Conservation (phyloP, 2,329 filamentous ascomycete species). For the Chaetomium sp. region DNA sequence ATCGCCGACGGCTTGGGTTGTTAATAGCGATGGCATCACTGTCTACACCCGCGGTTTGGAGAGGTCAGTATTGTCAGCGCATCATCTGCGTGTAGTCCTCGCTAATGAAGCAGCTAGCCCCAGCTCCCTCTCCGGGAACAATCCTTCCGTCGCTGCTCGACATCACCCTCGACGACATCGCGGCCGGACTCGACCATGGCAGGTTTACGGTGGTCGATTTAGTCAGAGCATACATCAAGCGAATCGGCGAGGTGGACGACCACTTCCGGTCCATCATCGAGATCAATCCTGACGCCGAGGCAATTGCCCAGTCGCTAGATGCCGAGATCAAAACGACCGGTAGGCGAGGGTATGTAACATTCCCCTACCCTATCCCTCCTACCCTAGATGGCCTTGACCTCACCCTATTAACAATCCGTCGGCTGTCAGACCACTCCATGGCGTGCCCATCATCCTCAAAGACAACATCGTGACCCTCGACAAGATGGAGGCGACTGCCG, state of each 20-base stretch:
- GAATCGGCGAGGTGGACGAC: neutral
- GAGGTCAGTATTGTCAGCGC: too few species aligned
- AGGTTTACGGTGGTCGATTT: neutral
- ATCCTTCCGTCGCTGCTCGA: neutral
- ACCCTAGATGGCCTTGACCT: too few species aligned
- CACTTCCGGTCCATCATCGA: neutral
- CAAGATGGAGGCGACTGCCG: neutral
- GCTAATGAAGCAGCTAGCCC: too few species aligned
- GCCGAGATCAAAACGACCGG: neutral
- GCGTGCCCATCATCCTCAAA: neutral
- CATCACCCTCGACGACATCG: neutral
- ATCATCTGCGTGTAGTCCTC: too few species aligned
- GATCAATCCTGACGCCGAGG: neutral
- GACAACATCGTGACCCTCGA: neutral
- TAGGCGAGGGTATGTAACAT: too few species aligned
- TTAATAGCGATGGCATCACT: too few species aligned
- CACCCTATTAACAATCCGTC: too few species aligned
- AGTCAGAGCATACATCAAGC: neutral
- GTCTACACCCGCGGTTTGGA: too few species aligned
- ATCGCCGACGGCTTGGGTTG: too few species aligned
- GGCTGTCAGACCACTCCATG: neutral
- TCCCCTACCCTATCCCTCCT: too few species aligned
- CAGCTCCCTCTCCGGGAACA: too few species aligned
- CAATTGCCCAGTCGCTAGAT: neutral
- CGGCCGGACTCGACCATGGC: neutral